A percentile compares a stretch with the other conserved stretches of the same genome.
phyloP scores from a whole-genome alignment of 2,329 filamentous ascomycete genomes.

The Harringtonia aguacate region DNA sequence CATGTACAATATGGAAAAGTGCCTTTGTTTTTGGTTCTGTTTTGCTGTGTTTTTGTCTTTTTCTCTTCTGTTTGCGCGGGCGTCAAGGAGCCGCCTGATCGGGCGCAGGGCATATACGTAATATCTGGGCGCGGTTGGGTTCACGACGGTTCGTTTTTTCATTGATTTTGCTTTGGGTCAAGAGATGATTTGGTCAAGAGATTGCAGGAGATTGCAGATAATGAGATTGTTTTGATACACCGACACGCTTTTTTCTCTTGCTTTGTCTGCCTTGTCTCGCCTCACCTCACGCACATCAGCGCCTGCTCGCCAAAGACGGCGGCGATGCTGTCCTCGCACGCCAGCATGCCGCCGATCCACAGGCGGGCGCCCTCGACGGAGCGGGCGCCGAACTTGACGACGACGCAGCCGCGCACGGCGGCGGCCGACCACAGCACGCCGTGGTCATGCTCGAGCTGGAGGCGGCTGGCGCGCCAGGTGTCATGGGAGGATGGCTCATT shows the following conservation, averaged over 20 bases:
- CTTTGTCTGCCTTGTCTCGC: no score
- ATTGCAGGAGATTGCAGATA: background rate
- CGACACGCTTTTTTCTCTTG: background rate
- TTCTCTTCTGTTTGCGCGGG: background rate
- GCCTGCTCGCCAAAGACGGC: constrained; percentile 70
- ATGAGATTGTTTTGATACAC: background rate
- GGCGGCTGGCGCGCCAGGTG: constrained; percentile 43
- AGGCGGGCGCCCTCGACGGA: constrained; percentile 70
- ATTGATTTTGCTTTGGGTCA: no score
- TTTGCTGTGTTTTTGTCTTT: background rate
- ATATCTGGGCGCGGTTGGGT: background rate
- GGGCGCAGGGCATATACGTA: background rate
- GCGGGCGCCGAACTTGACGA: constrained; percentile 82
- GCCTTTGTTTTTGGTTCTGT: background rate
- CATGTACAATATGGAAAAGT: background rate
- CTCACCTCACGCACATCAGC: constrained; percentile 60
- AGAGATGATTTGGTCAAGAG: no score
- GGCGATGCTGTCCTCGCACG: constrained; percentile 61
- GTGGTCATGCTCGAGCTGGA: constrained; percentile 45
- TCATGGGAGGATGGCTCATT: constrained; percentile 21
- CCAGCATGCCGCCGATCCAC: constrained; percentile 71
- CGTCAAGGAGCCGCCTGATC: no score
- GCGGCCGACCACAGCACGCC: constrained; percentile 75
- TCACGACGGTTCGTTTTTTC: background rate
- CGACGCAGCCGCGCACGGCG: constrained; percentile 67